These are phyloP conservation scores for Plasmodium knowlesi DNA, from an alignment of 169 alveolate species.

Conservation along the genomic window DNA sequence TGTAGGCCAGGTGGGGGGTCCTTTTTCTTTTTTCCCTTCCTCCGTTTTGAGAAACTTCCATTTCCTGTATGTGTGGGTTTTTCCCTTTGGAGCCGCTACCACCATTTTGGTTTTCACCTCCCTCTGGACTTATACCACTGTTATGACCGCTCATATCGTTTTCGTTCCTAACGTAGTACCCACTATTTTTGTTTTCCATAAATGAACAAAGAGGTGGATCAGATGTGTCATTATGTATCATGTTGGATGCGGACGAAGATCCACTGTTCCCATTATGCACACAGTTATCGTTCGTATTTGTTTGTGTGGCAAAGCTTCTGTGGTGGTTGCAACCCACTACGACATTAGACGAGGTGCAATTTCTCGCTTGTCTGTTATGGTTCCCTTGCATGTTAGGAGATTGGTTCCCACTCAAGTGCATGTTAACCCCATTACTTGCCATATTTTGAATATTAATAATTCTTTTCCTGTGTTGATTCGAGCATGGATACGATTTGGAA, in stretches of 20 bases:
- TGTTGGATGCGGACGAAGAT: background rate
- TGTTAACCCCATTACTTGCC: background rate
- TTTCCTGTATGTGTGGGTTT: background rate
- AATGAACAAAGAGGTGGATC: background rate
- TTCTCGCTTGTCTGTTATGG: background rate
- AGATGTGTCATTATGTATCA: background rate
- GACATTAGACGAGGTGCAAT: background rate
- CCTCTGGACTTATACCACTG: background rate
- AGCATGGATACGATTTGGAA: background rate
- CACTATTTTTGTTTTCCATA: background rate
- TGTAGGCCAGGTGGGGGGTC: background rate
- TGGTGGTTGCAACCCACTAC: background rate
- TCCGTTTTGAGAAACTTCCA: background rate
- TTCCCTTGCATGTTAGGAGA: background rate
- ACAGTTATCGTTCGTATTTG: background rate
- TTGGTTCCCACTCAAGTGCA: background rate
- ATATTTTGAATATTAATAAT: background rate
- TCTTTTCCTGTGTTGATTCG: background rate
- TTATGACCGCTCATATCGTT: background rate
- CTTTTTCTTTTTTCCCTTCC: conserved; percentile 4
- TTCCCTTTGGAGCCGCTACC: background rate
- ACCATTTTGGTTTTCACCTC: no score
- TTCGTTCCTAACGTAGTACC: background rate
- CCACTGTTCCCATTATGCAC: background rate
- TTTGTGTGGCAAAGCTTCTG: background rate